Base-by-base conservation (phyloP, 208 protist genomes). In the Trypanosoma lewisi region DNA sequence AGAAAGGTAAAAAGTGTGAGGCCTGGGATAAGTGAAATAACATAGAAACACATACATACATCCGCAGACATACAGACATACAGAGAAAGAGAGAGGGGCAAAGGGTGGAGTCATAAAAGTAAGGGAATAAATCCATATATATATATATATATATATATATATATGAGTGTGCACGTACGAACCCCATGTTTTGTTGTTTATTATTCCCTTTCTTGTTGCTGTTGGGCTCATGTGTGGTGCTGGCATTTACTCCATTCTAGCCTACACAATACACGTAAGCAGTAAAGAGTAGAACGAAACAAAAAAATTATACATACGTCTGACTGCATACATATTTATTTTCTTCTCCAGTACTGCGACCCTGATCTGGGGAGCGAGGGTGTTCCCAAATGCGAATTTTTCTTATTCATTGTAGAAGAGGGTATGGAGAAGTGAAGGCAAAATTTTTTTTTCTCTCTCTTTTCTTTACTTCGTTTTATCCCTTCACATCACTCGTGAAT, bases 121-220 rank as follows among this genome's bases (percentile, higher is more conserved):
- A 47, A 47, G 30, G 48, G 3, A 33, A 9, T 42, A 56, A 19
- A 56, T 56, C 7, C 47, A 64, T 28, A 55, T 54, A 53, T 53
- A 64, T 31, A 53, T 53, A 52, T 63, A 41, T 64, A 42, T 54
- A 47, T 52, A 34, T 61, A 49, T 28, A 23, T 64, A 37, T n/a
- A 27, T 42, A 23, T 51, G 7, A 31, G 16, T 61, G 59, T 63
- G 28, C 51, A 21, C 37, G 9, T 44, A n/a, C n/a, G n/a, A n/a
- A n/a, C n/a, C n/a, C n/a, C n/a, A n/a, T n/a, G n/a, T n/a, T n/a
- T n/a, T n/a, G n/a, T n/a, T n/a, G n/a, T n/a, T n/a, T n/a, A n/a
- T n/a, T n/a, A n/a, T n/a, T n/a, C n/a, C n/a, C n/a, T n/a, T n/a
- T n/a, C n/a, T n/a, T n/a, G n/a, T n/a, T n/a, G n/a, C n/a, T n/a